Conservation (phyloP, 805 yeast genomes). For the Saccharomycopsis malanga region DNA sequence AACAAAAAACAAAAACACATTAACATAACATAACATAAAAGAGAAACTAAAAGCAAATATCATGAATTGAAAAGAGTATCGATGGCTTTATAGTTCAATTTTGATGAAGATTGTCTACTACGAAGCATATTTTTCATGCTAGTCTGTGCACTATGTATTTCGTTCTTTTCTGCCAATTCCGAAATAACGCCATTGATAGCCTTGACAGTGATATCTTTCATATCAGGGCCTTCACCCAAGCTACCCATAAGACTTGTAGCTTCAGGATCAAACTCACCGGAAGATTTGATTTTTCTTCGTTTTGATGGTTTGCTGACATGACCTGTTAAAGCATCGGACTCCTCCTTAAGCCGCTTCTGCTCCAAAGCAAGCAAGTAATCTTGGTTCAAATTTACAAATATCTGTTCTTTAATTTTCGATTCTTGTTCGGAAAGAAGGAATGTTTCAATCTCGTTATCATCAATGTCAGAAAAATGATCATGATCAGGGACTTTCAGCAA, state of each 20-base stretch:
- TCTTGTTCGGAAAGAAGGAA: constrained; percentile 64
- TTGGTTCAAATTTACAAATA: constrained; percentile 87
- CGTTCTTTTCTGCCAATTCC: constrained; percentile 34
- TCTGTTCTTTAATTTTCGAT: constrained; percentile 61
- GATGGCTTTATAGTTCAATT: constrained; percentile 83
- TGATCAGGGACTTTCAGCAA: constrained; percentile 50
- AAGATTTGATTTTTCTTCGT: constrained; percentile 34
- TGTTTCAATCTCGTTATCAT: constrained; percentile 69
- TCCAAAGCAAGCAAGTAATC: constrained; percentile 84
- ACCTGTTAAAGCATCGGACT: constrained; percentile 84
- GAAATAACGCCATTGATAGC: constrained; percentile 38
- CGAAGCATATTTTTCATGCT: constrained; percentile 71
- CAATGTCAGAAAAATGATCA: constrained; percentile 64
- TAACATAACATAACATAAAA: background rate
- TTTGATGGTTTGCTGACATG: constrained; percentile 43
- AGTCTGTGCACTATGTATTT: constrained; percentile 57
- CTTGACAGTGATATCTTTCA: constrained; percentile 29
- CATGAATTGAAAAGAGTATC: constrained; percentile 44
- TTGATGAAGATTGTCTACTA: constrained; percentile 73
- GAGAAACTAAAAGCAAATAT: background rate
- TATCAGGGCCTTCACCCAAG: constrained; percentile 31
- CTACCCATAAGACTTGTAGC: constrained; percentile 14
- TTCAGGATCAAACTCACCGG: constrained; percentile 28
- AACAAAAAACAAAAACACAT: too few species aligned
- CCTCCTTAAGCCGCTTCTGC: constrained; percentile 69